These are phyloP conservation scores for Wickerhamiella slavikovae DNA, from an alignment of 805 yeast species.

Conservation along the genomic window DNA sequence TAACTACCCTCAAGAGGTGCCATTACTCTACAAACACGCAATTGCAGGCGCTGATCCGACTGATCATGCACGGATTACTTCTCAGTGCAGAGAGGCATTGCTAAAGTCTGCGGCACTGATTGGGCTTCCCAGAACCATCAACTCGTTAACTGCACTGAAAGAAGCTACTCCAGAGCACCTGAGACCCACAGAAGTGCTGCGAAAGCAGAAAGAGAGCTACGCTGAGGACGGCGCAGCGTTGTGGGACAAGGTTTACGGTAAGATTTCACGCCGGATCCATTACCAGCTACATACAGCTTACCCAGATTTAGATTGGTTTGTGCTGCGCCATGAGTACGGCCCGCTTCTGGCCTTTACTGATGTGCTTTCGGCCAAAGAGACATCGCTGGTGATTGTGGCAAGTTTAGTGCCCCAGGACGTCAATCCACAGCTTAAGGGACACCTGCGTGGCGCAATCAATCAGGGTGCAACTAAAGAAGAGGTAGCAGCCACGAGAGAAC, in stretches of 20 bases:
- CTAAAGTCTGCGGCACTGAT: conserved; percentile 59
- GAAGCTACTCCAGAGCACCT: conserved; percentile 39
- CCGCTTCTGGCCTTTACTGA: conserved; percentile 53
- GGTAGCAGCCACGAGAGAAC: conserved; percentile 33
- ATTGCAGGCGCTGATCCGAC: conserved; percentile 14
- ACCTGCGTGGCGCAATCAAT: conserved; percentile 66
- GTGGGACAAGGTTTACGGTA: conserved; percentile 60
- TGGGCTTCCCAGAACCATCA: conserved; percentile 74
- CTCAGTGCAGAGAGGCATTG: conserved; percentile 52
- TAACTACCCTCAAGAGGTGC: conserved; percentile 65
- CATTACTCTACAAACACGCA: conserved; percentile 54
- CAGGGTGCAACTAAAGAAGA: conserved; percentile 52
- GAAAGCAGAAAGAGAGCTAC: conserved; percentile 10
- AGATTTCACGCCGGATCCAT: conserved; percentile 46
- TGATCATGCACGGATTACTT: conserved; percentile 21
- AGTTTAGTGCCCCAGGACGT: conserved; percentile 83
- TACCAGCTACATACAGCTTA: conserved; percentile 52
- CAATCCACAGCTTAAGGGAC: conserved; percentile 82
- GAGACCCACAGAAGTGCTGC: conserved; percentile 17
- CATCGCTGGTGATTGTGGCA: conserved; percentile 58
- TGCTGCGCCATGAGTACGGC: conserved; percentile 53
- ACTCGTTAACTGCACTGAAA: conserved; percentile 44
- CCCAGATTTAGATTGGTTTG: conserved; percentile 67
- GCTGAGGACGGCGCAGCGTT: conserved; percentile 33
- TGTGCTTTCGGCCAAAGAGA: conserved; percentile 42